Evolutionary conservation across 2,329 filamentous ascomycete species (phyloP).

Genomic region (Colletotrichum lentis): DNA sequence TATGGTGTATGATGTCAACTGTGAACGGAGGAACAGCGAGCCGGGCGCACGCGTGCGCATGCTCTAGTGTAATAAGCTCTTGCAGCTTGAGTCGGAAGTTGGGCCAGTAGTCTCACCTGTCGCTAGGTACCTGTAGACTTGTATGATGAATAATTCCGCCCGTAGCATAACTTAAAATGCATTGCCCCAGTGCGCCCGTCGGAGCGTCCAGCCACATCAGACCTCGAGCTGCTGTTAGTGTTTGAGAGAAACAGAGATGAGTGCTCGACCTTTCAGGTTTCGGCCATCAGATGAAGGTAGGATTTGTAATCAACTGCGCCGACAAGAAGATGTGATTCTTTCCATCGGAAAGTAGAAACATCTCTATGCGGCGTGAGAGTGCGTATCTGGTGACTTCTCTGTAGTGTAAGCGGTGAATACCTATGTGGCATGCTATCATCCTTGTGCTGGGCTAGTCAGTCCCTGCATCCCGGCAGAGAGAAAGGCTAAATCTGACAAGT

Average conservation of each 20-base stretch:
- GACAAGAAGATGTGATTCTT: background rate
- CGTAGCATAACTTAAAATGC: background rate
- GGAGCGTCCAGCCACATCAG: conserved; percentile 20
- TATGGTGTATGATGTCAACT: conserved; percentile 25
- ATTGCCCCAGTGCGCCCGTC: conserved; percentile 21
- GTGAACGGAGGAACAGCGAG: conserved; percentile 28
- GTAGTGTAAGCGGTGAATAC: background rate
- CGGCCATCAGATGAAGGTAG: conserved; percentile 20
- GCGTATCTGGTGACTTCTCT: background rate
- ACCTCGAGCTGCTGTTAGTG: conserved; percentile 8
- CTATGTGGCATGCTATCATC: background rate
- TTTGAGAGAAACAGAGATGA: conserved; percentile 1
- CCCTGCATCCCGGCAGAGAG: conserved; percentile 10
- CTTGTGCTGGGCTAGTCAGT: background rate
- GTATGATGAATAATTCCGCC: background rate
- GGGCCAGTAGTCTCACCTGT: conserved; percentile 13
- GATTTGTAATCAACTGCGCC: background rate
- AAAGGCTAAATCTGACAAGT: too few species aligned
- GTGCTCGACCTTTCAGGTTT: conserved; percentile 9
- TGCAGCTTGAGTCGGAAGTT: conserved; percentile 11
- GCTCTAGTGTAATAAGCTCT: conserved; percentile 19
- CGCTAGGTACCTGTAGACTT: background rate
- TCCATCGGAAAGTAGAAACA: background rate
- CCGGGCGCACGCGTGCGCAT: conserved; percentile 26
- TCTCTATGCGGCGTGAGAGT: background rate